phyloP scores from a whole-genome alignment of 2,329 filamentous ascomycete genomes.

The Arthroderma sp. region DNA sequence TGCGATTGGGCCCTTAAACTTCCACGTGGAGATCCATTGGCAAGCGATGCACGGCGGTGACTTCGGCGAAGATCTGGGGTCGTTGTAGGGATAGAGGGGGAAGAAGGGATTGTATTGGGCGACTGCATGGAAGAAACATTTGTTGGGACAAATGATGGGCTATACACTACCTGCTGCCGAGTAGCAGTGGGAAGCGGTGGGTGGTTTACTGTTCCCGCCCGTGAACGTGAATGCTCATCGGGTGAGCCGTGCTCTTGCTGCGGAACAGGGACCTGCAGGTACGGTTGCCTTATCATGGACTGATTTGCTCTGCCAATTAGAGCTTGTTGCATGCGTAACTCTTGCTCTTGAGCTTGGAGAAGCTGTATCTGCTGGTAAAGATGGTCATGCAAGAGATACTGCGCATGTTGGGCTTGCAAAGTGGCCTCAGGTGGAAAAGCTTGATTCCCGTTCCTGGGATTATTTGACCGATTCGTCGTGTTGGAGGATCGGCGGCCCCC shows the following conservation, averaged over 20 bases:
- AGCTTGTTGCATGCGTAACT: slow-evolving; percentile 34
- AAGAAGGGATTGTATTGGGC: slow-evolving; percentile 33
- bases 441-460: slow-evolving; percentile 28
- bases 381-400: slow-evolving; percentile 36
- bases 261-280: slow-evolving; percentile 26
- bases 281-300: slow-evolving; percentile 29
- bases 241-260: slow-evolving; percentile 20
- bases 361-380: slow-evolving; percentile 38
- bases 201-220: slow-evolving; percentile 27
- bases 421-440: slow-evolving; percentile 19
- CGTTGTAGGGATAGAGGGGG: slow-evolving; percentile 27
- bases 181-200: slow-evolving; percentile 19
- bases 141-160: slow-evolving; percentile 24
- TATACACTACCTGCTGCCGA: slow-evolving; percentile 24
- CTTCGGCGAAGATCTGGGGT: slow-evolving; percentile 33
- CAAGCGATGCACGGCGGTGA: slow-evolving; percentile 31
- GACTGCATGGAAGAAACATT: slow-evolving; percentile 24
- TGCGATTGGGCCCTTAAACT: slow-evolving; percentile 38
- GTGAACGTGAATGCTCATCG: slow-evolving; percentile 25
- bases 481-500: slow-evolving; percentile 43
- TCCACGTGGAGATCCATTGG: slow-evolving; percentile 28
- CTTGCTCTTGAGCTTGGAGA: slow-evolving; percentile 38
- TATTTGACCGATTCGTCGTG: slow-evolving; percentile 33
- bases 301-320: slow-evolving; percentile 27
- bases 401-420: slow-evolving; percentile 27